Evolutionary conservation across 345 rosid genomes (phyloP).

Genomic region (Turritis glabra): DNA sequence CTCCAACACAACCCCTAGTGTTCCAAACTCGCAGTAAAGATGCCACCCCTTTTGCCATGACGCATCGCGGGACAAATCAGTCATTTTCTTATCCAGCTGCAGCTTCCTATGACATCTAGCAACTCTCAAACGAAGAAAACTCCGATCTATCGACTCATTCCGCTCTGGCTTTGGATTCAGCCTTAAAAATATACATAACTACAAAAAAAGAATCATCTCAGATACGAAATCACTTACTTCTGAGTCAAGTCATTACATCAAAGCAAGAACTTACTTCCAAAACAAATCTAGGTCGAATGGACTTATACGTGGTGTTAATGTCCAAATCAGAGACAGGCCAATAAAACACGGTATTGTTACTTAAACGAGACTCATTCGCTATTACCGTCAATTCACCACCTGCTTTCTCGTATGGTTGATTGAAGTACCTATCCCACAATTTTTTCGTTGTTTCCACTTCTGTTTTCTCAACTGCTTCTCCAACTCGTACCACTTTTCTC

Average conservation of each 20-base stretch:
- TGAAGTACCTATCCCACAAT: constrained; percentile 64
- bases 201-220: not conserved
- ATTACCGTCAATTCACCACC: constrained; percentile 53
- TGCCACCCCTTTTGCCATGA: constrained; percentile 72
- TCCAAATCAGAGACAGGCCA: constrained; percentile 79
- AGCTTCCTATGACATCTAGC: constrained; percentile 77
- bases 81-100: constrained; percentile 50
- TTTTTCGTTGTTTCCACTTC: constrained; percentile 56
- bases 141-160: constrained; percentile 26
- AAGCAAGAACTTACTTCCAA: constrained; percentile 57
- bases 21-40: constrained; percentile 81
- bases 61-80: constrained; percentile 42
- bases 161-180: constrained; percentile 44
- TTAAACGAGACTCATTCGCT: constrained; percentile 32
- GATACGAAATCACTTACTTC: not conserved
- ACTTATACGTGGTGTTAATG: constrained; percentile 69
- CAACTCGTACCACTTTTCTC: constrained; percentile 47
- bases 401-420: constrained; percentile 84
- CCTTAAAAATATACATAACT: constrained; percentile 66
- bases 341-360: constrained; percentile 45
- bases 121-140: constrained; percentile 55
- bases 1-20: constrained; percentile 63
- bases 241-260: not conserved
- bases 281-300: constrained; percentile 72
- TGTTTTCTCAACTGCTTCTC: constrained; percentile 51